Percentiles rank a stretch among this genome's conserved stretches.
Evolutionary conservation across 768 basidiomycete genomes (phyloP).

Genomic region (Mycena rebaudengoi): DNA sequence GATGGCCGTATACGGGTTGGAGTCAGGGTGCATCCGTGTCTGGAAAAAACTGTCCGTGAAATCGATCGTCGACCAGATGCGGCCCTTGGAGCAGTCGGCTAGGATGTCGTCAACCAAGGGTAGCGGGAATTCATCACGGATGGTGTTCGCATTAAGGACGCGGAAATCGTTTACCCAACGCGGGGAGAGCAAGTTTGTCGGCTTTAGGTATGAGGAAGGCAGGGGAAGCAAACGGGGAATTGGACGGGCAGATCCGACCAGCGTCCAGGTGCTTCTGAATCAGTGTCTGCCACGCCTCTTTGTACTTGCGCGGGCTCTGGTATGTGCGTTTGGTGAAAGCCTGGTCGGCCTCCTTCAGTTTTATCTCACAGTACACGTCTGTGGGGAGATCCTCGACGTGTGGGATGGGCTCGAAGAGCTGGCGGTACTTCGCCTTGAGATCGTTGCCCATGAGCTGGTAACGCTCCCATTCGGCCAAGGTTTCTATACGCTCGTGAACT

Average conservation of each 20-base stretch:
- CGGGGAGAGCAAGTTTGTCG: constrained; percentile 30
- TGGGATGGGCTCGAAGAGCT: constrained; percentile 17
- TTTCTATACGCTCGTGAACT: not conserved
- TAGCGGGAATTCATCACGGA: constrained; percentile 30
- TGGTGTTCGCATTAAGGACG: constrained; percentile 31
- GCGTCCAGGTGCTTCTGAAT: constrained; percentile 39
- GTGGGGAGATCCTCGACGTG: constrained; percentile 31
- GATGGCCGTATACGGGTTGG: too few species aligned
- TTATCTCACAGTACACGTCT: constrained; percentile 27
- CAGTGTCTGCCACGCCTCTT: constrained; percentile 35
- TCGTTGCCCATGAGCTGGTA: too few species aligned
- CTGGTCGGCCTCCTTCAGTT: constrained; percentile 28
- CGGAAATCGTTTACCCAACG: constrained; percentile 39
- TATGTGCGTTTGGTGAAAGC: constrained; percentile 29
- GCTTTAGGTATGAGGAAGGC: constrained; percentile 43
- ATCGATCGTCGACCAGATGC: constrained; percentile 46
- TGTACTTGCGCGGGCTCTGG: constrained; percentile 40
- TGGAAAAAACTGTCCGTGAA: constrained; percentile 53
- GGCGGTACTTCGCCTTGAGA: not conserved
- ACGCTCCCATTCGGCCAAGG: constrained; percentile 3
- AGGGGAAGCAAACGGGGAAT: constrained; percentile 35
- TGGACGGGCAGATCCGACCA: constrained; percentile 35
- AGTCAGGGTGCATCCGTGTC: constrained; percentile 37
- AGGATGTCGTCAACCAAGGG: constrained; percentile 39
- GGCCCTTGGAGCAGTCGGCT: constrained; percentile 45